phyloP scores from a whole-genome alignment of 2,329 filamentous ascomycete genomes.

The Colletotrichum plurivorum region DNA sequence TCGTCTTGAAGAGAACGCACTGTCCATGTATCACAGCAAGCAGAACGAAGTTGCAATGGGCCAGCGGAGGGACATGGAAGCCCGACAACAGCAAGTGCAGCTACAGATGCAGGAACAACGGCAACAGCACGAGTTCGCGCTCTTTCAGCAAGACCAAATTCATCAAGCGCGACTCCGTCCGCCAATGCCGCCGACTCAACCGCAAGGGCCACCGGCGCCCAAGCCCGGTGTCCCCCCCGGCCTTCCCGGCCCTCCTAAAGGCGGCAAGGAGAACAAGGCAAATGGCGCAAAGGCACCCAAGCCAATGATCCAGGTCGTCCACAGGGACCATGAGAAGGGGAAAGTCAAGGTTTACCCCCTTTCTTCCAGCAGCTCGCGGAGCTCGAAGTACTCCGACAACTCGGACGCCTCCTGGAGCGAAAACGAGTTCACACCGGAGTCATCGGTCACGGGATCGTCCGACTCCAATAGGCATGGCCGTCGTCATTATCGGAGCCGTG shows the following conservation, averaged over 20 bases:
- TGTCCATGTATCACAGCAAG: conserved; percentile 44
- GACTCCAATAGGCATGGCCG: conserved; percentile 27
- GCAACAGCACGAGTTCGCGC: neutral
- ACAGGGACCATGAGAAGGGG: conserved; percentile 24
- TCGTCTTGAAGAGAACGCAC: conserved; percentile 47
- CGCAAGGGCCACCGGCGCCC: neutral
- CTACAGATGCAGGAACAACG: conserved; percentile 20
- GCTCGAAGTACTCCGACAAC: conserved; percentile 32
- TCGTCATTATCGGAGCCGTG: conserved; percentile 3
- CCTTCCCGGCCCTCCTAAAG: neutral
- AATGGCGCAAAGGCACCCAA: conserved; percentile 1
- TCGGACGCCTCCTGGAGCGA: conserved; percentile 21
- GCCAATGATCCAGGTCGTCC: conserved; percentile 22
- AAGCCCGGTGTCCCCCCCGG: too few species aligned
- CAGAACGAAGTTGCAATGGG: conserved; percentile 16
- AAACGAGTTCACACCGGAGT: conserved; percentile 39
- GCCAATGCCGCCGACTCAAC: conserved; percentile 1
- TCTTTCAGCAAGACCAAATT: conserved; percentile 16
- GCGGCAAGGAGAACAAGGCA: neutral
- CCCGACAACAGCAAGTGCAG: conserved; percentile 29
- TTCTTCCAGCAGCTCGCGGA: conserved; percentile 39
- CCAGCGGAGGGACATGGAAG: conserved; percentile 39
- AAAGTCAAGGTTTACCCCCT: conserved; percentile 25
- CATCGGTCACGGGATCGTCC: conserved; percentile 41
- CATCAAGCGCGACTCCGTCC: conserved; percentile 19